phyloP scores from a whole-genome alignment of 2,329 filamentous ascomycete genomes.

The Hypomyces perniciosus region DNA sequence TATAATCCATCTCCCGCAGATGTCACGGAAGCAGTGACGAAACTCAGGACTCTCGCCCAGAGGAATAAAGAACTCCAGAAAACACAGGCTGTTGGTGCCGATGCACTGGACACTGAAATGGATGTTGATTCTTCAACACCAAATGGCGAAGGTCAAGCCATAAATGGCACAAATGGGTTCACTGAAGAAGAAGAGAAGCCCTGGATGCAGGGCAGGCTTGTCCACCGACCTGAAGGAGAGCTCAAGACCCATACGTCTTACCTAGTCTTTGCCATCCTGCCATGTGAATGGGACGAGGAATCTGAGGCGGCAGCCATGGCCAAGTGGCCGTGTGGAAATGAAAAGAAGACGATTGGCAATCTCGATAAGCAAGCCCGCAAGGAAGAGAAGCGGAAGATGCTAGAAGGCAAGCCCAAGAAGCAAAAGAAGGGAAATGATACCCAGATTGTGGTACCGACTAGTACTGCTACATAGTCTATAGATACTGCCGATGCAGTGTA shows the following conservation, averaged over 20 bases:
- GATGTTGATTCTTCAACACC: constrained; percentile 29
- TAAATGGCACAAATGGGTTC: constrained; percentile 15
- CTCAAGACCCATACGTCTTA: constrained; percentile 98
- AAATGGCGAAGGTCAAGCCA: constrained; percentile 13
- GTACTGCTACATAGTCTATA: not conserved
- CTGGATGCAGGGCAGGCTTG: constrained; percentile 70
- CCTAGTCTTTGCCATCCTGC: constrained; percentile 83
- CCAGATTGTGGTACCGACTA: constrained; percentile 8
- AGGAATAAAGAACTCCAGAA: constrained; percentile 61
- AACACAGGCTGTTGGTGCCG: constrained; percentile 21
- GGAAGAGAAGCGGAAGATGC: constrained; percentile 49
- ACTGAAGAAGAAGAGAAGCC: constrained; percentile 37
- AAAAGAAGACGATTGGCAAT: constrained; percentile 46
- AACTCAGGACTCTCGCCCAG: constrained; percentile 67
- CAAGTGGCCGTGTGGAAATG: constrained; percentile 56
- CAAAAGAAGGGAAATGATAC: constrained; percentile 24
- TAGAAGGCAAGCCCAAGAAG: constrained; percentile 34
- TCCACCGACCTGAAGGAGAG: constrained; percentile 78
- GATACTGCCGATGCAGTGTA: constrained; percentile 1
- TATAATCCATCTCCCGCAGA: constrained; percentile 64
- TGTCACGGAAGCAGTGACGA: constrained; percentile 71
- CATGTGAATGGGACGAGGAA: constrained; percentile 76
- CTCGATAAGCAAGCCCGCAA: constrained; percentile 50
- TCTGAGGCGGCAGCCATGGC: constrained; percentile 66
- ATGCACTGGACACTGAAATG: constrained; percentile 34